Evolutionary conservation across 495 filamentous ascomycete species (phyloP).

Genomic region (Aspergillus carlsbadensis): DNA sequence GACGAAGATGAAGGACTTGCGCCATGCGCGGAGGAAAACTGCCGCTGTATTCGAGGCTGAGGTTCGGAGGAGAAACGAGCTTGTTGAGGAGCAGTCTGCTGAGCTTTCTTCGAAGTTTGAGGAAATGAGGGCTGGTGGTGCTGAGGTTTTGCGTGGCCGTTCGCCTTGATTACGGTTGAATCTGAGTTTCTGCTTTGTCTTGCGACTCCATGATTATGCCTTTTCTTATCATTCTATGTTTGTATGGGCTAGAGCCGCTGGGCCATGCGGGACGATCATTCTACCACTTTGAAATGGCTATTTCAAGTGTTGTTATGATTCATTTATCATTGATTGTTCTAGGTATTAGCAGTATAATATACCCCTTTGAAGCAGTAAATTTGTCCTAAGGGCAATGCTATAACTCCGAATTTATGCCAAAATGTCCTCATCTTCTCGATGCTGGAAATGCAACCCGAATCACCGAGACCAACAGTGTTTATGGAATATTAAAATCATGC

Average conservation of each 20-base stretch:
- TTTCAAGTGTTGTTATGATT: not conserved
- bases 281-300: not conserved
- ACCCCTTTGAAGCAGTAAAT: not conserved
- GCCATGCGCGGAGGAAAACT: conserved; percentile 63
- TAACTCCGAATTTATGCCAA: conserved; percentile 15
- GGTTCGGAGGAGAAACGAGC: conserved; percentile 50
- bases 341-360: conserved; percentile 9
- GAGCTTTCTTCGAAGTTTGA: conserved; percentile 41
- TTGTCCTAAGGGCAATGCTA: not conserved
- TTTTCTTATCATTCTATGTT: too few relatives aligned
- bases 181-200: too few relatives aligned
- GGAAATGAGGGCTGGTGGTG: conserved; percentile 45
- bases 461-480: conserved; percentile 20
- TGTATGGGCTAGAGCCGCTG: not conserved
- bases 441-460: conserved; percentile 1
- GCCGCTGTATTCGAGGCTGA: conserved; percentile 69
- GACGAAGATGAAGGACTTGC: conserved; percentile 58
- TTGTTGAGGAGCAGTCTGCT: conserved; percentile 33
- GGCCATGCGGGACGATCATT: not conserved
- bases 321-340: not conserved
- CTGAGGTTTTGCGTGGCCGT: conserved; percentile 42
- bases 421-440: not conserved
- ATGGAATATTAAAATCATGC: not conserved
- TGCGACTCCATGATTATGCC: not conserved
- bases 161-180: conserved; percentile 21